Base-by-base conservation (phyloP, 2,329 filamentous ascomycete genomes). In the Cladosporium sp. region DNA sequence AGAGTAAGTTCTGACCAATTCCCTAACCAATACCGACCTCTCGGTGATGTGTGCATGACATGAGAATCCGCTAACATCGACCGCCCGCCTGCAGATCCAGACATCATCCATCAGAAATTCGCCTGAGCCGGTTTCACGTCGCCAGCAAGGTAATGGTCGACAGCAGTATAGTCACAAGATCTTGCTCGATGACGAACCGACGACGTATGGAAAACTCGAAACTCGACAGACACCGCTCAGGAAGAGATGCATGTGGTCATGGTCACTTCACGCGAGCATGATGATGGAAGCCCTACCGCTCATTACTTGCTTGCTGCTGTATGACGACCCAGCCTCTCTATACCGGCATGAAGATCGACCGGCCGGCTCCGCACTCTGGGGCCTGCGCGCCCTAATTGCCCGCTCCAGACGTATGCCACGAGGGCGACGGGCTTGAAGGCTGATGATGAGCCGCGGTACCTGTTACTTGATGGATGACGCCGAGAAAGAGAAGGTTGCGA, bases 91-190 rank as follows among this genome's bases (percentile, higher is more conserved):
- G 29, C 56, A 66, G 64, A 99, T 68, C 93, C 93, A 15, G 92
- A 99, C 67, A 93, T 99, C 64, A 97, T 99, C 67, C 92, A 97
- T 73, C 93, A 89, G 66, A 97, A 96, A 73, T 96, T 97, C 71
- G 91, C 89, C 64, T 96, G 47, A 50, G 39, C 22, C 3, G 20
- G 19, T n/a, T 40, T 40, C 27, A 27, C 22, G 22, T 27, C 22
- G 22, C 22, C 4, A 27, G 22, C 22, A 27, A 27, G 22, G 4
- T 27, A 9, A 4, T 11, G 32, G 7, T n/a, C 15, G 32, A 15
- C 15, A n/a, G 30, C 12, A 32, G 32, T n/a, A 27, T 27, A 70
- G 55, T 17, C 32, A 30, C 36, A 19, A 27, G 19, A 12, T 17
- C n/a, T 20, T 15, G 17, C 9, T 20, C 18, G 11, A 44, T 32